Evolutionary conservation across 2,329 filamentous ascomycete genomes (phyloP), one percentile per base, ranked within the genome.

Genomic region (Colletotrichum abscissum): DNA sequence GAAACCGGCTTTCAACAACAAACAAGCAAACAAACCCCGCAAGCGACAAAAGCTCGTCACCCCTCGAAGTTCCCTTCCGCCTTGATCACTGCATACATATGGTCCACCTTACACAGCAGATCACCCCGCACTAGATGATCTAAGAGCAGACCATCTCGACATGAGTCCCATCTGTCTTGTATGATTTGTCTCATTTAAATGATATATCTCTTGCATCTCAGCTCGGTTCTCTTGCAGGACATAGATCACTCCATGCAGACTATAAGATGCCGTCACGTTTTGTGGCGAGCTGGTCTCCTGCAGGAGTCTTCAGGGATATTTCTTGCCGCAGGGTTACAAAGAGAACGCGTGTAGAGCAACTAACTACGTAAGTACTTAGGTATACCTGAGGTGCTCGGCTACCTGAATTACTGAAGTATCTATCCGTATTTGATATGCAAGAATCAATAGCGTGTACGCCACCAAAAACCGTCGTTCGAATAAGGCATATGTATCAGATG

Each of bases 211-310:
- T 58, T 58, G 56, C 56, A 58, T 58, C 14, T 58, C 22, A 58
- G 22, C 56, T 58, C 56, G 19, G 56, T 1, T 58, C 24, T 58
- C 28, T 16, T 28, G 56, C 56, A 58, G n/a, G 56, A 58, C 11
- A 0, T 33, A 58, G 26, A 58, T 28, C 56, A 33, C 5, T 58
- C 11, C 0, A 58, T 8, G 56, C 12, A 58, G 56, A 33, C 56
- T 33, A 58, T 58, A 58, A 58, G 9, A 5, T 28, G 56, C 56
- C 56, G 56, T 58, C 56, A 58, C 56, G 22, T 58, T 58, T 58
- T 58, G 56, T 58, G 56, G 56, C 26, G 28, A 35, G 56, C 56
- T 58, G 56, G 30, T 19, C 56, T 58, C 56, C 56, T 58, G 46
- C 46, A 49, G 46, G 3, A 49, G 8, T 33, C 56, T 9, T 16